Base-by-base conservation (phyloP, 768 basidiomycete genomes). In the Tubosaeta brunneosetosa region DNA sequence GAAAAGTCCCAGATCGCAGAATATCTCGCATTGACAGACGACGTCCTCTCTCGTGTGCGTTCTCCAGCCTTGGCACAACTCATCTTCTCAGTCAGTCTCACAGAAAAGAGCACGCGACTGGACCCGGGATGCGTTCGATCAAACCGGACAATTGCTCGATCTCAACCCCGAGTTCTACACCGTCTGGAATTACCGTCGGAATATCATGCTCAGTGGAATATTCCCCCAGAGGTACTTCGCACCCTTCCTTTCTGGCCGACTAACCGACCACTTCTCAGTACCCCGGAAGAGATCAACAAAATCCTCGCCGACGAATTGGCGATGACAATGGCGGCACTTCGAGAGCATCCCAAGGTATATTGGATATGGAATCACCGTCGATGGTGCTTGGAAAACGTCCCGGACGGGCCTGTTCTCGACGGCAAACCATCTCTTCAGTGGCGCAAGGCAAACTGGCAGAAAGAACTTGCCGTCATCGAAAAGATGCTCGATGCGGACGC, bases 311-410 rank as follows among this genome's bases (percentile, higher is more conserved):
- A 80, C 37, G 97, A 99, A 52, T 72, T 99, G 27, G 71, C 78
- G 2, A 79, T 94, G 74, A 97, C 94, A 0, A 90, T 86, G 66
- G 71, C 76, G 4, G 84, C 88, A 6, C 78, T 99, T 41, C 87
- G 89, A 62, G 74, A 79, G 9, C 83, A 94, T 64, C 97, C 97
- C 13, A 99, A 98, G 66, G 86, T 97, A 17, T 99, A 99, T 67
- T 93, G 91, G 86, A 93, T 98, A 60, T 99, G 97, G 97, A 97
- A 94, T 65, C 94, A 99, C 62, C 83, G 97, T 36, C 77, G 85
- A 61, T 98, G 97, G 97, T 94, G 94, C 63, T 80, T 99, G 2
- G 86, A 88, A 66, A 82, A 86, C 49, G 80, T 95, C 11, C 94
- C 95, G 0, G 74, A 78, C 48, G 88, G 85, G 1, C 91, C 91